Percentiles rank a stretch among this genome's conserved stretches.
These are phyloP conservation scores for Neofusicoccum ribis DNA, from an alignment of 2,329 filamentous ascomycete genomes.

Conservation along the genomic window DNA sequence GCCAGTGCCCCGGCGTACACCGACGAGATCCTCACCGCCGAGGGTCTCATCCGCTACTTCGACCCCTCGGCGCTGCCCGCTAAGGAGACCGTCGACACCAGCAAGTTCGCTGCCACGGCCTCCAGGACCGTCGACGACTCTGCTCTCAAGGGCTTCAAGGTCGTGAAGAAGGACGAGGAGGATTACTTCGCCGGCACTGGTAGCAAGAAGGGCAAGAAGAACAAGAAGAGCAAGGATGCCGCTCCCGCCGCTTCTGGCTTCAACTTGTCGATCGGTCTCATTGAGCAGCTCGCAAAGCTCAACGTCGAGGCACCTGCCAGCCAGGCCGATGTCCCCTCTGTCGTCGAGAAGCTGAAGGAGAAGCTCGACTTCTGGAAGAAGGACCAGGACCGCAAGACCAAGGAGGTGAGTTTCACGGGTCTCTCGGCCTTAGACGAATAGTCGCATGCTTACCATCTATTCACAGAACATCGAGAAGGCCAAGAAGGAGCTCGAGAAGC, in stretches of 20 bases:
- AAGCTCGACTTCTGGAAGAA: conserved; percentile 91
- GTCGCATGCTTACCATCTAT: background rate
- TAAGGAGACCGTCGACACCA: conserved; percentile 65
- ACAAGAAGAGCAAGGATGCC: conserved; percentile 66
- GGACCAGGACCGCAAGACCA: conserved; percentile 85
- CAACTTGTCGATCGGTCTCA: conserved; percentile 86
- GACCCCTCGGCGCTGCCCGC: conserved; percentile 68
- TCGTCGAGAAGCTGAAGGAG: conserved; percentile 85
- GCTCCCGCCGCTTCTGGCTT: conserved; percentile 62
- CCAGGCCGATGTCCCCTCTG: conserved; percentile 74
- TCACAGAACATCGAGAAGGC: conserved; percentile 91
- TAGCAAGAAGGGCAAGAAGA: conserved; percentile 86
- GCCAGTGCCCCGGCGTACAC: conserved; percentile 85
- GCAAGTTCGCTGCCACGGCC: conserved; percentile 71
- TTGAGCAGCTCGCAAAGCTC: conserved; percentile 84
- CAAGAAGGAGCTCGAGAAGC: conserved; percentile 88
- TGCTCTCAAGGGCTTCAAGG: conserved; percentile 80
- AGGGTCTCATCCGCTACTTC: conserved; percentile 86
- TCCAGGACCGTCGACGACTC: conserved; percentile 81
- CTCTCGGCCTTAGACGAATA: conserved; percentile 19
- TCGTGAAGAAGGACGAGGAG: conserved; percentile 85
- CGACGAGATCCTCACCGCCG: conserved; percentile 87
- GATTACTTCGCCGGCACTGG: conserved; percentile 75
- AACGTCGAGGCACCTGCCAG: conserved; percentile 86
- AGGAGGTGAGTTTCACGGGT: conserved; percentile 66